Evolutionary conservation across 768 basidiomycete species (phyloP), one percentile per base, ranked within the genome.

Genomic region (Leccinum rimulosum): DNA sequence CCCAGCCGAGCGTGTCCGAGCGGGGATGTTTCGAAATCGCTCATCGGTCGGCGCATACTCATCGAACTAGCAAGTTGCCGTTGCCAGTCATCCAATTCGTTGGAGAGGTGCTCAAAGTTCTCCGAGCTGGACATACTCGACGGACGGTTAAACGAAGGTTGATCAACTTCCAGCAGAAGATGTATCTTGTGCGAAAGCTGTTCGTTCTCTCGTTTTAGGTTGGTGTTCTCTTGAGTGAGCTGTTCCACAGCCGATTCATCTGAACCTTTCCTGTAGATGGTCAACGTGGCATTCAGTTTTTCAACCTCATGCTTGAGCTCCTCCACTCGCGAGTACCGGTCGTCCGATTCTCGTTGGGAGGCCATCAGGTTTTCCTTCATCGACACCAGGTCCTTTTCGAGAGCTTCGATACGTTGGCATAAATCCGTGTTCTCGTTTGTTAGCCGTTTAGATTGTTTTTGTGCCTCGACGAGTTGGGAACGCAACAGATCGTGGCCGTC

Each of bases 181-280:
- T 86, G 89, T 65, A 96, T 93, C 80, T 93, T 94, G 71, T 92
- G 91, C n/a, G 88, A 87, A 48, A 95, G 82, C 65, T 93, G 87
- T 68, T 91, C 89, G 71, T 95, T 95, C 74, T 95, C 92, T 57
- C 85, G 84, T 71, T 88, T 86, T 59, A 95, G 84, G 33, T 77
- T 80, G 17, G 83, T 80, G 72, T 94, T 95, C 70, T 96, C 92
- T 71, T 79, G 83, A 72, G 86, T 87, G 61, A 97, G 83, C 71
- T 87, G 88, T 74, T 95, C 93, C 38, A 91, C 71, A 47, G 87
- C 70, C 8, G 88, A 86, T 75, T 93, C 91, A 56, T 90, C 85
- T 57, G 87, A 83, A 22, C 88, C 89, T 56, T 85, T 85, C 14
- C 91, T 87, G 31, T 91, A 85, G 62, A 91, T 82, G 56, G 82